Evolutionary conservation across 2,329 filamentous ascomycete genomes (phyloP).

Genomic region (Fusarium decemcellulare): DNA sequence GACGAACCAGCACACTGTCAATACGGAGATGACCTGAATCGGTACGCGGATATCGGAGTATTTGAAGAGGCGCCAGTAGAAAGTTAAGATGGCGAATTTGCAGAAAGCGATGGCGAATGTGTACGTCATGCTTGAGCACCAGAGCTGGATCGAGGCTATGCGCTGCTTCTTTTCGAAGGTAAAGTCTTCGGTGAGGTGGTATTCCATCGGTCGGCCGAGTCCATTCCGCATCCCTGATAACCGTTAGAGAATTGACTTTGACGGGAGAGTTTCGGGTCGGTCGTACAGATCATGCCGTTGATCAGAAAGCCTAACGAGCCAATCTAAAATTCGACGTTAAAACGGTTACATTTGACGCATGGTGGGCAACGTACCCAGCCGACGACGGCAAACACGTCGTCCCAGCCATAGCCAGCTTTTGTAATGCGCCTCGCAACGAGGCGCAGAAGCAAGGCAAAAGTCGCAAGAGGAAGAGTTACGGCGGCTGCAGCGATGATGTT

Average conservation of each 20-base stretch:
- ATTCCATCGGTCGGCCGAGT: constrained; percentile 35
- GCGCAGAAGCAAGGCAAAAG: constrained; percentile 33
- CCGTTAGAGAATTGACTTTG: not conserved
- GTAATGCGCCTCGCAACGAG: constrained; percentile 40
- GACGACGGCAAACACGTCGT: constrained; percentile 38
- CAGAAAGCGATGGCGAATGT: constrained; percentile 46
- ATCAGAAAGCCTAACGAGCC: constrained; percentile 36
- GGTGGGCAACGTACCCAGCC: constrained; percentile 35
- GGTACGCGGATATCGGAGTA: constrained; percentile 46
- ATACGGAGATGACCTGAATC: constrained; percentile 45
- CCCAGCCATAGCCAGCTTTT: constrained; percentile 41
- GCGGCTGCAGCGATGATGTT: constrained; percentile 40
- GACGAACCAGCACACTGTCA: constrained; percentile 46
- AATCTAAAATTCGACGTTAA: constrained; percentile 18
- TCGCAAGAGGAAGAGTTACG: constrained; percentile 40
- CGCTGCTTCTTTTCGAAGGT: constrained; percentile 30
- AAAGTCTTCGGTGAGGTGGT: constrained; percentile 28
- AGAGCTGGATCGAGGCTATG: constrained; percentile 42
- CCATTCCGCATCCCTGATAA: constrained; percentile 27
- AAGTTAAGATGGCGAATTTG: constrained; percentile 48
- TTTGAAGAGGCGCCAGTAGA: constrained; percentile 51
- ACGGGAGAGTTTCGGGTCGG: not conserved
- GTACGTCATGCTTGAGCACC: constrained; percentile 47
- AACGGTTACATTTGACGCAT: not conserved
- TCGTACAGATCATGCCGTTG: constrained; percentile 36